Conservation (phyloP, 2,329 filamentous ascomycete species). For the Paraconiothyrium brasiliense region DNA sequence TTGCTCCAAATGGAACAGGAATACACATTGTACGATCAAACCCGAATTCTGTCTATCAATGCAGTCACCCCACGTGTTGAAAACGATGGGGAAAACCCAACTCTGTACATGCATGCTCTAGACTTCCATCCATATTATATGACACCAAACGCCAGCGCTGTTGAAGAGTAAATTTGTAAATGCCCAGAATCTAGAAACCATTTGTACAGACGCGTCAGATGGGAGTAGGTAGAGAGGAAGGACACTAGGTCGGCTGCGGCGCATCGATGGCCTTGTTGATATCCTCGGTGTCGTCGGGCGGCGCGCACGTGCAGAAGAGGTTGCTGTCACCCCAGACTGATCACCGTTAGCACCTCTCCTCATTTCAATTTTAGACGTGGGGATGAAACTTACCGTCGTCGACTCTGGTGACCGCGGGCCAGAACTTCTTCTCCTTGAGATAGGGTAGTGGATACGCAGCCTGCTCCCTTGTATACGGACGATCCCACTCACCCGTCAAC, state of each 20-base stretch:
- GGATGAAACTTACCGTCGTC: constrained; percentile 77
- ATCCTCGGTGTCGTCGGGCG: constrained; percentile 66
- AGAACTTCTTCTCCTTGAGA: constrained; percentile 96
- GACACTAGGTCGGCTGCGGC: constrained; percentile 6
- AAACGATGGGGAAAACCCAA: constrained; percentile 1
- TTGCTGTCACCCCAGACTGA: constrained; percentile 89
- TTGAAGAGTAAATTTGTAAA: constrained; percentile 7
- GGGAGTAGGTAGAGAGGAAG: too few species aligned
- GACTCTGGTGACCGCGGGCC: constrained; percentile 85
- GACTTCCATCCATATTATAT: too few species aligned
- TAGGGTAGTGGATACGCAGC: constrained; percentile 87
- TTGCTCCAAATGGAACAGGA: neutral
- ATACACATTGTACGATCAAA: too few species aligned
- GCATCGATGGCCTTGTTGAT: constrained; percentile 30
- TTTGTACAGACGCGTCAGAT: constrained; percentile 11
- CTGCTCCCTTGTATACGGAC: constrained; percentile 81
- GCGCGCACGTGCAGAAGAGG: constrained; percentile 93
- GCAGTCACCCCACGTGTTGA: constrained; percentile 10
- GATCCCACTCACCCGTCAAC: constrained; percentile 78
- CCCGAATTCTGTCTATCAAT: neutral
- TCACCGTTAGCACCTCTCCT: constrained; percentile 30
- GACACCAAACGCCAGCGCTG: constrained; percentile 13
- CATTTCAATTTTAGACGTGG: neutral
- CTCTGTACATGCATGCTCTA: neutral
- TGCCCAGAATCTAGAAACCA: neutral